Percentiles rank a stretch among this genome's conserved stretches.
These are phyloP conservation scores for Gonapodya prolifera DNA, from an alignment of 192 early-diverging fungal species.

Conservation along the genomic window DNA sequence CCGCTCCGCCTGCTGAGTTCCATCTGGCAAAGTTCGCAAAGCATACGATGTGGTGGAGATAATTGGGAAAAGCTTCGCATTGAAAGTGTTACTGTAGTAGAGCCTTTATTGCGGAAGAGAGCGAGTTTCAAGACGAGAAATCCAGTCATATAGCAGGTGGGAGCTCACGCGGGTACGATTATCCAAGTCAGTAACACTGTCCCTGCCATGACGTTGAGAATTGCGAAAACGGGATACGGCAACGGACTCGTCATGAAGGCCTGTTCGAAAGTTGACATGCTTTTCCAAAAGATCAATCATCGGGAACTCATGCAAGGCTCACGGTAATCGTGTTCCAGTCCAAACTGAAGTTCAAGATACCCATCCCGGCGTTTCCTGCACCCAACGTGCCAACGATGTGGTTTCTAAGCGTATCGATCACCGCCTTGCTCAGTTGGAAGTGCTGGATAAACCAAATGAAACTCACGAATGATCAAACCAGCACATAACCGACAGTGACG, in stretches of 20 bases:
- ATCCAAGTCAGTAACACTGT: not conserved
- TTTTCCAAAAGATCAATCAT: too few species aligned
- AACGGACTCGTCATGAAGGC: not conserved
- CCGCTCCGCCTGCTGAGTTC: too few species aligned
- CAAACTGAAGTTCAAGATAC: conserved; percentile 39
- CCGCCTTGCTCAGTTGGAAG: conserved; percentile 3
- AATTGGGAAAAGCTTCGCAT: not conserved
- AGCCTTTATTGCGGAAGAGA: too few species aligned
- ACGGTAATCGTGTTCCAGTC: conserved; percentile 33
- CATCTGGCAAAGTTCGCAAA: not conserved
- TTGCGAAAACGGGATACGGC: not conserved
- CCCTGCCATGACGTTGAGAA: not conserved
- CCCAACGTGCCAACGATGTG: not conserved
- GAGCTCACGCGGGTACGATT: not conserved
- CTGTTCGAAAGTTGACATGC: too few species aligned
- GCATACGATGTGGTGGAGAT: not conserved
- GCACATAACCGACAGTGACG: conserved; percentile 37
- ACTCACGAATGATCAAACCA: conserved; percentile 25
- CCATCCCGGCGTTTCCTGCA: conserved; percentile 30
- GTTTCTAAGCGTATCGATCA: not conserved
- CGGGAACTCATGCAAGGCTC: too few species aligned
- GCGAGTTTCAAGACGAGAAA: too few species aligned
- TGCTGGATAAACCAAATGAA: conserved; percentile 26
- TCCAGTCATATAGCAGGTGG: too few species aligned
- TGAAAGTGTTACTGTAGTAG: not conserved